Evolutionary conservation across 1,139 yeast species (phyloP), one percentile per base, ranked within the genome.

Genomic region (Hansenula sp.): DNA sequence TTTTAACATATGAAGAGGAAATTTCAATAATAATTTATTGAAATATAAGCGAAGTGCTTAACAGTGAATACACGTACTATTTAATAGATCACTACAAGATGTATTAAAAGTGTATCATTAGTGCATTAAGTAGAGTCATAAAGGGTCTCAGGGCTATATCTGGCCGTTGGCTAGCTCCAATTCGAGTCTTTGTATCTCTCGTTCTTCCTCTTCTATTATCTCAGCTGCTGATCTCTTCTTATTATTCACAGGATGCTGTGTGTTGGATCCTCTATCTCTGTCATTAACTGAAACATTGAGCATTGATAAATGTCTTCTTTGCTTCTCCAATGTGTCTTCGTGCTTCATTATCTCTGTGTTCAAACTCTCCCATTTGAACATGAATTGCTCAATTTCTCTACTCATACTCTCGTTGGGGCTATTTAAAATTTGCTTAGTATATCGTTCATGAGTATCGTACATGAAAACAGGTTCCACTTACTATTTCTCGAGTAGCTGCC

Each of bases 301-400:
- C 12, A 38, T 35, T 3, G 55, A 62, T 33, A 62, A 48, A 35
- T 60, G 62, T 24, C 48, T 42, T 44, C 57, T 50, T 44, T 62
- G 64, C 6, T 47, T 48, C 37, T 53, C 61, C 12, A 68, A 61
- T 8, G 63, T 51, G n/a, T 61, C 62, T 43, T 68, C 71, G 33
- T 59, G 55, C 16, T 54, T 43, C 39, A 54, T 40, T 6, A 67
- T 56, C 18, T 55, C 60, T 6, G 50, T 47, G 16, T 53, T 57
- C n/a, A 63, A 43, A 2, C 47, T 41, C 5, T 44, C 45, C 50
- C 60, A 60, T 36, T 49, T 49, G 2, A 43, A 27, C 17, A 61
- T 52, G 24, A 47, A 57, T 16, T 46, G 41, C 7, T 46, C 47
- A 4, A 62, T 43, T 36, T 60, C 58, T 11, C 56, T 59, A 13